phyloP scores from a whole-genome alignment of 148 eudicot genomes.

The Dianthus caryophyllus region DNA sequence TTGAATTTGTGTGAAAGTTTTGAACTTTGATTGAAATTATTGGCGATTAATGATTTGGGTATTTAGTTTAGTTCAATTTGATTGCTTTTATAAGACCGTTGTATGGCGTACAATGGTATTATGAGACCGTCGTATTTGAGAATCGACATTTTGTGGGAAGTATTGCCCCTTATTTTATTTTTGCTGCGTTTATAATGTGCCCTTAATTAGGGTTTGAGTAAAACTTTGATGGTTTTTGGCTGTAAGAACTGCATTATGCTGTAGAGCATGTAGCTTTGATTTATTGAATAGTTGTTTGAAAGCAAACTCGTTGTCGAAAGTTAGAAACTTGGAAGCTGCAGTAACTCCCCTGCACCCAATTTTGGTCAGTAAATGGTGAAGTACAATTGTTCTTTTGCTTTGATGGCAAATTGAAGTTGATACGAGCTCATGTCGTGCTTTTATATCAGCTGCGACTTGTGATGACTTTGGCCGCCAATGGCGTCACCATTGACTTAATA shows the following conservation, averaged over 20 bases:
- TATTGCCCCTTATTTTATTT: neutral
- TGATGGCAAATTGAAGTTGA: neutral
- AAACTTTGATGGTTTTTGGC: neutral
- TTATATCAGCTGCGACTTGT: neutral
- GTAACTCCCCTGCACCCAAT: neutral
- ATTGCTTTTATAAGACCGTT: neutral
- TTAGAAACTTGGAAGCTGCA: neutral
- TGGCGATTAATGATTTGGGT: neutral
- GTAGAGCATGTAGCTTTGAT: neutral
- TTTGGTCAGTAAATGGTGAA: neutral
- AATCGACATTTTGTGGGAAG: neutral
- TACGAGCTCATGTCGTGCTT: neutral
- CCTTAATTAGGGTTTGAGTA: neutral
- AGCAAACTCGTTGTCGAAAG: neutral
- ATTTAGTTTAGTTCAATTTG: neutral
- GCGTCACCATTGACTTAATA: neutral
- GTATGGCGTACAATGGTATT: no score
- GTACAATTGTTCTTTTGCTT: neutral
- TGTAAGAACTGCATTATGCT: neutral
- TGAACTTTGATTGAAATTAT: slow-evolving; percentile 11
- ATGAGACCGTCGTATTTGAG: no score
- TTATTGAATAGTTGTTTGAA: neutral
- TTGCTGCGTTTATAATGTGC: neutral
- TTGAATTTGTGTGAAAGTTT: neutral
- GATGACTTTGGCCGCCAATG: neutral